phyloP scores from a whole-genome alignment of 805 yeast species.

The Torulaspora maleeae region DNA sequence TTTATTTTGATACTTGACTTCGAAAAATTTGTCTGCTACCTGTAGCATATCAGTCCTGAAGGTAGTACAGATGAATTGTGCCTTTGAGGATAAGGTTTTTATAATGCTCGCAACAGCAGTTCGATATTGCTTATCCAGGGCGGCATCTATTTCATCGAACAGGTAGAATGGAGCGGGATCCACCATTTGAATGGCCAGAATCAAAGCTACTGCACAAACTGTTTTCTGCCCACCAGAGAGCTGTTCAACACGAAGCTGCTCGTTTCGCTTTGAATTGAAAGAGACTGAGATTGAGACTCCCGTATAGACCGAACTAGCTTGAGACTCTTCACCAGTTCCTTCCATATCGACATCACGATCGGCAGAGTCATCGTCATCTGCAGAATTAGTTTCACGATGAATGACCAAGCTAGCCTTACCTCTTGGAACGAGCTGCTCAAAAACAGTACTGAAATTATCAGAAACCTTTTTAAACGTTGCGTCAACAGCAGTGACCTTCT shows the following conservation, averaged over 20 bases:
- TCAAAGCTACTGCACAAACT: constrained; percentile 90
- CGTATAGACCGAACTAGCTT: constrained; percentile 42
- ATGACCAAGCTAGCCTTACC: constrained; percentile 75
- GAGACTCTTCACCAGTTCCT: constrained; percentile 18
- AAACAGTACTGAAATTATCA: constrained; percentile 64
- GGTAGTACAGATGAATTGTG: constrained; percentile 95
- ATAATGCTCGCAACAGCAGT: constrained; percentile 79
- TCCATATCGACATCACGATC: constrained; percentile 20
- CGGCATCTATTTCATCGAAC: constrained; percentile 96
- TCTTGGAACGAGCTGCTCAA: constrained; percentile 75
- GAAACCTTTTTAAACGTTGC: constrained; percentile 76
- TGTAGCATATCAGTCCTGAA: constrained; percentile 89
- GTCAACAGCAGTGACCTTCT: constrained; percentile 78
- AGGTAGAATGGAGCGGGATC: constrained; percentile 97
- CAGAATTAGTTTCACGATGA: constrained; percentile 38
- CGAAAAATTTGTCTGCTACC: constrained; percentile 81
- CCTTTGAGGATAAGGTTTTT: constrained; percentile 55
- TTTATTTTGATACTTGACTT: constrained; percentile 78
- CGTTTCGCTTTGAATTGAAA: constrained; percentile 79
- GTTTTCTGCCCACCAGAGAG: constrained; percentile 96
- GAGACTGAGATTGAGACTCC: constrained; percentile 88
- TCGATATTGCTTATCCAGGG: constrained; percentile 87
- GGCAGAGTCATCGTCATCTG: constrained; percentile 22
- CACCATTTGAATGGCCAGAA: constrained; percentile 87
- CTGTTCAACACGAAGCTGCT: constrained; percentile 83